These are phyloP conservation scores for Musa balbisiana DNA, from an alignment of 202 grass and related monocot genomes.

Conservation along the genomic window DNA sequence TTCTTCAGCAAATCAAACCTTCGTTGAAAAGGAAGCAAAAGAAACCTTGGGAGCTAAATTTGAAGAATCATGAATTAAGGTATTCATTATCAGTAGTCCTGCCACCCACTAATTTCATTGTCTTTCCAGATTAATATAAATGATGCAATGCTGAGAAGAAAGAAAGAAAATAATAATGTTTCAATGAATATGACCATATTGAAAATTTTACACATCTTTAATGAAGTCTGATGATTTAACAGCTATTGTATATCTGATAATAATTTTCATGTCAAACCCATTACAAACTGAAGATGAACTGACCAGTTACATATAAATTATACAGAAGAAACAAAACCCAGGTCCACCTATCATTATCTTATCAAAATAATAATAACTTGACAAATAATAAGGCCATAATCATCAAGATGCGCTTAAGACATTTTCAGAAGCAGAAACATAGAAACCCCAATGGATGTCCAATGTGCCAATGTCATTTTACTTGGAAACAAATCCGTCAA, in stretches of 20 bases:
- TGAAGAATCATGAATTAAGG: neutral
- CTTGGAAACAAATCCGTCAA: slow-evolving; percentile 1
- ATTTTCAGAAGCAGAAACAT: neutral
- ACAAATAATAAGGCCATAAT: neutral
- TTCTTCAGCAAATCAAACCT: neutral
- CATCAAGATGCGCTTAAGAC: neutral
- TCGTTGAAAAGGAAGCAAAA: neutral
- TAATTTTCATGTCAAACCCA: neutral
- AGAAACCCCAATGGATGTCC: neutral
- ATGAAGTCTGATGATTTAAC: neutral
- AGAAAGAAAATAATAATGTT: too few relatives aligned
- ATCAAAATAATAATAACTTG: neutral
- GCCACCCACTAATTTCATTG: too few relatives aligned
- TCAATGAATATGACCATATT: neutral
- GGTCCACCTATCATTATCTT: neutral
- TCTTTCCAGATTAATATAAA: too few relatives aligned
- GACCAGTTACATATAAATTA: neutral
- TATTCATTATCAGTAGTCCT: neutral
- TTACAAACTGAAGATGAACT: neutral
- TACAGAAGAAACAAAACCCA: neutral
- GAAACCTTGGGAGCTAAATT: neutral
- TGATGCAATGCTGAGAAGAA: too few relatives aligned
- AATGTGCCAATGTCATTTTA: slow-evolving; percentile 11
- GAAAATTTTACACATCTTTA: neutral
- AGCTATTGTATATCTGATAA: neutral